Conservation (phyloP, 495 filamentous ascomycete genomes). For the Neurospora discreta region DNA sequence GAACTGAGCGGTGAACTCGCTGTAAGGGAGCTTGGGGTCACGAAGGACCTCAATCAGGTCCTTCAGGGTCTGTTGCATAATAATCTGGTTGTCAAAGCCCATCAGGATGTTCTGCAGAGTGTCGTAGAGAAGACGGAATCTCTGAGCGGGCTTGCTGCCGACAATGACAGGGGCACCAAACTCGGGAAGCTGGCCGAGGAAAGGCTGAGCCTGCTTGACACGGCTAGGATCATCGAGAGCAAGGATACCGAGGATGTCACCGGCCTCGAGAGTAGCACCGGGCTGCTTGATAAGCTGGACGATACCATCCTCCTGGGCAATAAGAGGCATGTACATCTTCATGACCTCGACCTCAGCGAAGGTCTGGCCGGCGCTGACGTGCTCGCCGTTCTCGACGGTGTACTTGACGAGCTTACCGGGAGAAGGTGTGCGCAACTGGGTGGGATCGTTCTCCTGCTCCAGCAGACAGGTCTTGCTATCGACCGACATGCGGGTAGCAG, state of each 20-base stretch:
- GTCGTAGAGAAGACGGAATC: constrained; percentile 63
- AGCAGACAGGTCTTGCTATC: constrained; percentile 96
- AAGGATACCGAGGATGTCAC: constrained; percentile 96
- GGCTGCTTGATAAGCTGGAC: constrained; percentile 99
- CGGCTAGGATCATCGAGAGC: constrained; percentile 91
- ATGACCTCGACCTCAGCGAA: constrained; percentile 99
- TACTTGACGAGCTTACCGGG: constrained; percentile 99
- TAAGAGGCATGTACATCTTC: constrained; percentile 99
- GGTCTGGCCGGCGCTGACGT: constrained; percentile 83
- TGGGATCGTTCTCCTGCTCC: constrained; percentile 98
- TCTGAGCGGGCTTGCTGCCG: constrained; percentile 86
- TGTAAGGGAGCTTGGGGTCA: constrained; percentile 82
- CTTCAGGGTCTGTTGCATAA: constrained; percentile 82
- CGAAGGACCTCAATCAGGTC: constrained; percentile 84
- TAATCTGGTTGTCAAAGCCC: constrained; percentile 94
- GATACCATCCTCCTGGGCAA: constrained; percentile 93
- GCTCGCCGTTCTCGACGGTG: constrained; percentile 91
- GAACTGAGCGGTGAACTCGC: constrained; percentile 91
- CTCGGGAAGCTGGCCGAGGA: constrained; percentile 81
- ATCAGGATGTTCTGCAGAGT: constrained; percentile 81
- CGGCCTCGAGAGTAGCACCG: constrained; percentile 92
- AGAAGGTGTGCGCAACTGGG: constrained; percentile 86
- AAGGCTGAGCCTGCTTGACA: constrained; percentile 96
- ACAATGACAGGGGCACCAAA: constrained; percentile 76
- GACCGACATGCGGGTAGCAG: constrained; percentile 88